phyloP scores from a whole-genome alignment of 1,139 yeast genomes.

The Nadsonia starkeyi-henricii region DNA sequence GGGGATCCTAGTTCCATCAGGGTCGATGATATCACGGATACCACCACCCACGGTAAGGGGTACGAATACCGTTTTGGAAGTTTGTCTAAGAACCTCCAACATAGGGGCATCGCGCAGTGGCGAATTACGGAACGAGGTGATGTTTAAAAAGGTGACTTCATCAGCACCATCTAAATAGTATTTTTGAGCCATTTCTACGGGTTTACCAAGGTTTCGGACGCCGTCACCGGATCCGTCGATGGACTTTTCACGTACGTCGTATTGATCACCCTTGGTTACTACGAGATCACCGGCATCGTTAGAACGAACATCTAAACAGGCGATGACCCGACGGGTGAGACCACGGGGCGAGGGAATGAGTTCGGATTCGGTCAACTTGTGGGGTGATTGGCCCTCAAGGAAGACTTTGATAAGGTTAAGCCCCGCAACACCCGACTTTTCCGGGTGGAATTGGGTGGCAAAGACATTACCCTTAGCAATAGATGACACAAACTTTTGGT shows the following conservation, averaged over 20 bases:
- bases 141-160: slow-evolving; percentile 85
- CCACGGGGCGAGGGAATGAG: slow-evolving; percentile 28
- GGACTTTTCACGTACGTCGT: slow-evolving; percentile 75
- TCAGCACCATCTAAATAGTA: slow-evolving; percentile 93
- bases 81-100: slow-evolving; percentile 70
- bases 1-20: slow-evolving; percentile 52
- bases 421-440: slow-evolving; percentile 88
- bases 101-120: slow-evolving; percentile 88
- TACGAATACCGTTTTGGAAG: slow-evolving; percentile 85
- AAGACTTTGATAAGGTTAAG: slow-evolving; percentile 60
- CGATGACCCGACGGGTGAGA: slow-evolving; percentile 77
- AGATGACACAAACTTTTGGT: slow-evolving; percentile 77
- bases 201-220: slow-evolving; percentile 89
- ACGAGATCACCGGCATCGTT: slow-evolving; percentile 91
- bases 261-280: slow-evolving; percentile 96
- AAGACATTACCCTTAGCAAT: slow-evolving; percentile 60
- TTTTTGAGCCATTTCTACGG: slow-evolving; percentile 81
- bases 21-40: slow-evolving; percentile 76
- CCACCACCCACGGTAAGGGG: slow-evolving; percentile 98
- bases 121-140: slow-evolving; percentile 87
- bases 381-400: slow-evolving; percentile 33
- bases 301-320: slow-evolving; percentile 91
- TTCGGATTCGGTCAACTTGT: slow-evolving; percentile 7
- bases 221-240: slow-evolving; percentile 24
- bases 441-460: slow-evolving; percentile 97